These are phyloP conservation scores for Neurospora tetraspora DNA, from an alignment of 495 filamentous ascomycete species.

Conservation along the genomic window DNA sequence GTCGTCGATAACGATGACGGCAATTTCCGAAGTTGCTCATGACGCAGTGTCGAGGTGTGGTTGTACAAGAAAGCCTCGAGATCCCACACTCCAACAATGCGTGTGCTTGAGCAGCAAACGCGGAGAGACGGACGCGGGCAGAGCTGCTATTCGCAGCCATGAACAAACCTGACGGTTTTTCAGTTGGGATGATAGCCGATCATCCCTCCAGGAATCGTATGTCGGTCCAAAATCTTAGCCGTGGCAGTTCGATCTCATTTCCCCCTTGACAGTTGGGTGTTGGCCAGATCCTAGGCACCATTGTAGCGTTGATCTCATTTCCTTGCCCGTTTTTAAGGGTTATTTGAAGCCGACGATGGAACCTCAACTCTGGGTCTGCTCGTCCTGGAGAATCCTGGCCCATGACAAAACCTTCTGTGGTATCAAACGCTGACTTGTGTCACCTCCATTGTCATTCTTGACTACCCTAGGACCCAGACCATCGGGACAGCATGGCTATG, in stretches of 20 bases:
- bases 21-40: not conserved
- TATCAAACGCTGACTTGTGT: not conserved
- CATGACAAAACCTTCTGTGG: not conserved
- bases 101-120: not conserved
- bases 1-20: not conserved
- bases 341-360: not conserved
- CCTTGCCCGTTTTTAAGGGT: not conserved
- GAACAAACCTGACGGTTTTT: not conserved
- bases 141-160: not conserved
- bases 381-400: not conserved
- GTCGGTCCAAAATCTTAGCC: not conserved
- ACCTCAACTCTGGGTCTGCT: not conserved
- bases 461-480: not conserved
- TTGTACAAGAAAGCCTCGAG: not conserved
- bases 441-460: not conserved
- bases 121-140: not conserved
- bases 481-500: not conserved
- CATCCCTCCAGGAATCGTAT: not conserved
- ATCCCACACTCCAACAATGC: not conserved
- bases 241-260: not conserved
- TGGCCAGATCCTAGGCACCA: not conserved
- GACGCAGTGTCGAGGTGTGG: not conserved
- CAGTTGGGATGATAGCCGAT: not conserved
- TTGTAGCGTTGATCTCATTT: not conserved
- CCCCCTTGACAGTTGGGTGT: not conserved